These are phyloP conservation scores for Kluyveromyces starmeri DNA, from an alignment of 805 yeast species.

Conservation along the genomic window DNA sequence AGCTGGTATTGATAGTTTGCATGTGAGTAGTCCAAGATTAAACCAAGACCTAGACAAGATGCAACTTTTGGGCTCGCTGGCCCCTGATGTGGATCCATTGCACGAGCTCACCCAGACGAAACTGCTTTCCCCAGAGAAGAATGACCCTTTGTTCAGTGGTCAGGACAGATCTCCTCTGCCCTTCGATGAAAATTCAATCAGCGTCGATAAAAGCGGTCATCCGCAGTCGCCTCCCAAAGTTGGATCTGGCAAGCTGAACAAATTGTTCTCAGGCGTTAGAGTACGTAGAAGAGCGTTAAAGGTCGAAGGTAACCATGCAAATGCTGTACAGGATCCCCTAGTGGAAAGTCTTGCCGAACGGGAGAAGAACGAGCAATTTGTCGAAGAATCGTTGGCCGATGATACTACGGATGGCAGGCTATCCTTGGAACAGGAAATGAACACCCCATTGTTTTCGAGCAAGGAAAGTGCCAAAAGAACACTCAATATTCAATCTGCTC, in stretches of 20 bases:
- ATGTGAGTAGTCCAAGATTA: not conserved
- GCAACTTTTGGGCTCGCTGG: slow-evolving; percentile 20
- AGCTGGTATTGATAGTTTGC: not conserved
- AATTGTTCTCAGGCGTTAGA: slow-evolving; percentile 41
- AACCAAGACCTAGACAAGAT: not conserved
- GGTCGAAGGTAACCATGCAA: slow-evolving; percentile 12
- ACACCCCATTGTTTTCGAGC: slow-evolving; percentile 21
- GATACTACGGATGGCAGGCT: slow-evolving; percentile 10
- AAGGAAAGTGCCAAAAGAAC: slow-evolving; percentile 9
- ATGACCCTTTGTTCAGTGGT: slow-evolving; percentile 31
- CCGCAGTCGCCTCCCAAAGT: slow-evolving; percentile 32
- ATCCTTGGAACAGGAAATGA: slow-evolving; percentile 11
- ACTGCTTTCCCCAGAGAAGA: slow-evolving; percentile 19
- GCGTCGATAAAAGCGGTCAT: slow-evolving; percentile 8
- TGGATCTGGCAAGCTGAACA: slow-evolving; percentile 31
- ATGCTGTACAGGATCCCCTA: slow-evolving; percentile 22
- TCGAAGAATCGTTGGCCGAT: slow-evolving; percentile 25
- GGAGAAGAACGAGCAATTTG: slow-evolving; percentile 23
- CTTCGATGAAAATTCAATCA: slow-evolving; percentile 11
- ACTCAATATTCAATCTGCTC: not conserved
- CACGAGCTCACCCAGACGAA: slow-evolving; percentile 37
- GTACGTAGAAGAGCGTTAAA: slow-evolving; percentile 30
- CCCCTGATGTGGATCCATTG: slow-evolving; percentile 30
- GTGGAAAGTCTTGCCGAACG: slow-evolving; percentile 25
- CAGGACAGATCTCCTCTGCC: slow-evolving; percentile 15